Evolutionary conservation across 2,329 filamentous ascomycete genomes (phyloP).

Genomic region (Lithohypha guttulata): DNA sequence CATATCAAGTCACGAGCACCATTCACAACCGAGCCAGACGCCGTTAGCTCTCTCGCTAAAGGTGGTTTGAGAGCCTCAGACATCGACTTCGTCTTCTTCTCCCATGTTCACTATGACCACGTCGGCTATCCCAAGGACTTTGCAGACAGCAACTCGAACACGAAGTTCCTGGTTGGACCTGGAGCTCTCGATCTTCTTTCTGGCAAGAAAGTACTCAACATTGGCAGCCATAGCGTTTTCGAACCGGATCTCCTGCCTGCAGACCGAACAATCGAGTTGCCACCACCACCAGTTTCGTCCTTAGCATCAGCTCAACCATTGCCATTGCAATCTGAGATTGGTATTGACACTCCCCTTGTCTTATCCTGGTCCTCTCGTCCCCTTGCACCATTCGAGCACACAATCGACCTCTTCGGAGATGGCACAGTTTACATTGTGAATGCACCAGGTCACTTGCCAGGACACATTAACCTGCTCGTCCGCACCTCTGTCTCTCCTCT

Average conservation of each 20-base stretch:
- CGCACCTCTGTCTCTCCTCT: slow-evolving; percentile 15
- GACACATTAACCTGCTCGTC: slow-evolving; percentile 26
- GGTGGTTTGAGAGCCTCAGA: slow-evolving; percentile 29
- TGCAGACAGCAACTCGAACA: slow-evolving; percentile 13
- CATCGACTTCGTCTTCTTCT: slow-evolving; percentile 34
- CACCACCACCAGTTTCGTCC: slow-evolving; percentile 4
- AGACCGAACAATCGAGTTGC: slow-evolving; percentile 22
- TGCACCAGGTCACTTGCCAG: slow-evolving; percentile 26
- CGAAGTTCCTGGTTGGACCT: slow-evolving; percentile 31
- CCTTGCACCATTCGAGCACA: slow-evolving; percentile 14
- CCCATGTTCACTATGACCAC: slow-evolving; percentile 28
- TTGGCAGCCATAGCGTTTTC: slow-evolving; percentile 23
- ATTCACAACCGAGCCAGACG: slow-evolving; percentile 21
- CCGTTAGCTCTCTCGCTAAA: slow-evolving; percentile 25
- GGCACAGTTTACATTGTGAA: slow-evolving; percentile 24
- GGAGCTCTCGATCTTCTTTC: slow-evolving; percentile 18
- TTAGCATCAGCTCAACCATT: slow-evolving; percentile 5
- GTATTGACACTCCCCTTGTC: neutral
- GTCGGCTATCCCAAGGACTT: slow-evolving; percentile 29
- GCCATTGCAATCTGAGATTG: neutral
- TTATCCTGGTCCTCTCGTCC: slow-evolving; percentile 10
- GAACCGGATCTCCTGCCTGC: slow-evolving; percentile 21
- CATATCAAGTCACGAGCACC: slow-evolving; percentile 23
- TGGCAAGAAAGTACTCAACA: slow-evolving; percentile 15
- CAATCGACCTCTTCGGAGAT: slow-evolving; percentile 26